Evolutionary conservation across 2,329 filamentous ascomycete species (phyloP), one percentile per base, ranked within the genome.

Genomic region (Trichoderma sp.): DNA sequence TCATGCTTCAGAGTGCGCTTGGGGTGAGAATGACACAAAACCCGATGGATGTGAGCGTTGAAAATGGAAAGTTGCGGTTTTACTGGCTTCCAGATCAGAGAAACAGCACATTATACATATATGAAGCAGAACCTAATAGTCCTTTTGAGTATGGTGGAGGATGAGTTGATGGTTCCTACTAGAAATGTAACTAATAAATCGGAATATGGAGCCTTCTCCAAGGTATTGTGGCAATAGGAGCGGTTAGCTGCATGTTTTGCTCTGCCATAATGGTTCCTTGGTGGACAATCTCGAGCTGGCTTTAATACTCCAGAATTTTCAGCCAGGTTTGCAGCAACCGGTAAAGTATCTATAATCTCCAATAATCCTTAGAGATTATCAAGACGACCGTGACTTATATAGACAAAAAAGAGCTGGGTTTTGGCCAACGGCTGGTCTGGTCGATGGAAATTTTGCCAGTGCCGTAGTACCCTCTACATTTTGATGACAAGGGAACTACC

Each of bases 61-160:
- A 83, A 12, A 78, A 83, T 67, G 84, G 84, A 1, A 82, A 79
- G 74, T 68, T 86, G 78, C 78, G 84, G 71, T 74, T 87, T 30
- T 85, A 84, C 73, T 84, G 83, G 73, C 74, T 85, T 72, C 85
- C 85, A 1, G 84, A 87, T 73, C 83, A 85, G 76, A 79, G 81
- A 59, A 82, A 83, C 62, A 82, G 82, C 50, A 84, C 82, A 4
- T 71, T 87, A 71, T 86, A 85, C 74, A 79, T 84, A 0, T 85
- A 84, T 73, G 85, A 86, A 77, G 81, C 82, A 3, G 74, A 79
- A 70, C 74, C 72, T 3, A 73, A 76, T 28, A 74, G 73, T 58
- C 70, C 72, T 17, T 76, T 74, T 62, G 68, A 75, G 39, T 74
- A 73, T 63, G 74, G 74, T 15, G 76, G 74, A 15, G 75, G 73